These are phyloP conservation scores for Flueggea neowawraea DNA, from an alignment of 441 rosid species.

Conservation along the genomic window DNA sequence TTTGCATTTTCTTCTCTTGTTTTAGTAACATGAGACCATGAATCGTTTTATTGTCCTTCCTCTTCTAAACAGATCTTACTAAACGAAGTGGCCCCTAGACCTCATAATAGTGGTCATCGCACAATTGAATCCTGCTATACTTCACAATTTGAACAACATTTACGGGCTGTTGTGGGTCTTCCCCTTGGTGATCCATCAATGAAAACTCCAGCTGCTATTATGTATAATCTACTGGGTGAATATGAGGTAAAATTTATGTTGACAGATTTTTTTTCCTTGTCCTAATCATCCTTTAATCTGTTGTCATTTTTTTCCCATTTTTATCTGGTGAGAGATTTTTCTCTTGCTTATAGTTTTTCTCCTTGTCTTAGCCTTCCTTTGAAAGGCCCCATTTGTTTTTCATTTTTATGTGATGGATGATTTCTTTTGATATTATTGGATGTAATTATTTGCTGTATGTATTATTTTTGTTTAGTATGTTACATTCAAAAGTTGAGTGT, in stretches of 20 bases:
- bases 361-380: no score
- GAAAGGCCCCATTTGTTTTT: no score
- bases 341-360: no score
- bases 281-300: no score
- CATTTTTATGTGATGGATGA: no score
- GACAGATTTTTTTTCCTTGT: no score
- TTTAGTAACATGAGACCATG: neutral
- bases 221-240: constrained; percentile 92
- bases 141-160: constrained; percentile 91
- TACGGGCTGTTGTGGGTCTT: constrained; percentile 91
- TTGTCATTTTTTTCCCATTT: no score
- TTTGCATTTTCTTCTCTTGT: constrained; percentile 4
- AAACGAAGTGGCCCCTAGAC: constrained; percentile 97
- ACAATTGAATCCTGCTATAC: constrained; percentile 95
- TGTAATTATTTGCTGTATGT: no score
- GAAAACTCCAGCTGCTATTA: constrained; percentile 90
- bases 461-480: no score
- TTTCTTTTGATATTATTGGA: no score
- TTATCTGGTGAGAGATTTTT: no score
- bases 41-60: constrained; percentile 4
- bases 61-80: constrained; percentile 57
- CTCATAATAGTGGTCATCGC: constrained; percentile 99
- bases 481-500: neutral
- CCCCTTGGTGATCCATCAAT: constrained; percentile 97
- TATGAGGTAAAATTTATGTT: constrained; percentile 45